Percentiles rank a stretch among this genome's conserved stretches.
Conservation (phyloP, 1,139 yeast species). For the Yamadazyma conglobata region DNA sequence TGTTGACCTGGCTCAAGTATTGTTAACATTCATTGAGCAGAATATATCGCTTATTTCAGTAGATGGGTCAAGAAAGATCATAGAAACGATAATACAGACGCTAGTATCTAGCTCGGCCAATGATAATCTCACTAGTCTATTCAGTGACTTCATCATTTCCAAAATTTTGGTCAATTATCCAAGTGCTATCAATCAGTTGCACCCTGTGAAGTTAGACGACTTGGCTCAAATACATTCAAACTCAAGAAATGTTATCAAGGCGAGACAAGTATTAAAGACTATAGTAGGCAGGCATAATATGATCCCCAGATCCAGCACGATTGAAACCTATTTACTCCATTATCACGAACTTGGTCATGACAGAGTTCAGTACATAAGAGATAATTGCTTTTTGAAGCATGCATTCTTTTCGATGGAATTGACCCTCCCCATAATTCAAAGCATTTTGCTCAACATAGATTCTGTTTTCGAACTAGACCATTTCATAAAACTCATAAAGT, state of each 20-base stretch:
- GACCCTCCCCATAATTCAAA: conserved; percentile 17
- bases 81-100: conserved; percentile 7
- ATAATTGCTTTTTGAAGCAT: conserved; percentile 29
- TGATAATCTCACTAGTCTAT: too few species aligned
- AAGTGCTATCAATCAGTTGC: conserved; percentile 16
- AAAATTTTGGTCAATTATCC: too few species aligned
- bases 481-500: conserved; percentile 21
- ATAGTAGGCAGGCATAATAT: conserved; percentile 18
- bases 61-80: conserved; percentile 18
- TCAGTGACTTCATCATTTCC: too few species aligned
- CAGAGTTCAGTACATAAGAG: conserved; percentile 15
- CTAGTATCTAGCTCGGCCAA: too few species aligned
- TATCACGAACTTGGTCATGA: conserved; percentile 8
- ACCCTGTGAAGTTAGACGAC: conserved; percentile 22
- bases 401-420: conserved; percentile 26
- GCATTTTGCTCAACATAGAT: conserved; percentile 19
- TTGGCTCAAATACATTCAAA: conserved; percentile 21
- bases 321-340: conserved; percentile 19
- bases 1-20: conserved; percentile 8
- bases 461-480: conserved; percentile 28
- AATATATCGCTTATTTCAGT: conserved; percentile 17
- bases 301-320: conserved; percentile 26
- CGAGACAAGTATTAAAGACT: conserved; percentile 17
- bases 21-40: conserved; percentile 18
- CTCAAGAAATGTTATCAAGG: conserved; percentile 15